Conservation (phyloP, 2,329 filamentous ascomycete species). For the Beauveria caledonica region DNA sequence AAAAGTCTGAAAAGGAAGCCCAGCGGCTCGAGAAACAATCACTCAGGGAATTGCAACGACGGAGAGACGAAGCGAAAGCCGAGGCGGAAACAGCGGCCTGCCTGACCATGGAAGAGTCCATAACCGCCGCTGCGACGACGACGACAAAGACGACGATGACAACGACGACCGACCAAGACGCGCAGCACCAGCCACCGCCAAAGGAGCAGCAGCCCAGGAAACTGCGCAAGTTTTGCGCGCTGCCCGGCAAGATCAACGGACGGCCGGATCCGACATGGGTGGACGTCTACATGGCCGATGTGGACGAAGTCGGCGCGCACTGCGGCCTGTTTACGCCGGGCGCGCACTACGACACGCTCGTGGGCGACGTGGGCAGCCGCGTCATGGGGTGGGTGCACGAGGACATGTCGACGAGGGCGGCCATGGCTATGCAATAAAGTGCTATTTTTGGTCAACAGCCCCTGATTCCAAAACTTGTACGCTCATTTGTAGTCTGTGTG, state of each 20-base stretch:
- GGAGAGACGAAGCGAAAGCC: conserved; percentile 19
- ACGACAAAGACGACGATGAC: too few relatives aligned
- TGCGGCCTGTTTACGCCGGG: conserved; percentile 72
- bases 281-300: conserved; percentile 68
- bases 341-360: conserved; percentile 64
- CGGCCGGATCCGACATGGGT: conserved; percentile 65
- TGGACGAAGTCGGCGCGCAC: conserved; percentile 81
- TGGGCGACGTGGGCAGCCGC: conserved; percentile 62
- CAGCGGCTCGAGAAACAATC: conserved; percentile 23
- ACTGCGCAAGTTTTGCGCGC: conserved; percentile 69
- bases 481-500: not conserved
- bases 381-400: conserved; percentile 65
- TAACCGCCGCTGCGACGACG: not conserved
- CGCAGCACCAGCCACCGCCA: conserved; percentile 20
- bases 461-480: not conserved
- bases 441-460: too few relatives aligned
- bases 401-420: conserved; percentile 39
- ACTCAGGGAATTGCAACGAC: conserved; percentile 19
- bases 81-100: too few relatives aligned
- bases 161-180: conserved; percentile 8
- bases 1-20: conserved; percentile 35
- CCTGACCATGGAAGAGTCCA: not conserved
- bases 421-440: conserved; percentile 16
- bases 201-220: conserved; percentile 31
- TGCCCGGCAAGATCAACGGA: conserved; percentile 50